These are phyloP conservation scores for Macadamia integrifolia DNA, from an alignment of 164 flowering plant species.

Conservation along the genomic window DNA sequence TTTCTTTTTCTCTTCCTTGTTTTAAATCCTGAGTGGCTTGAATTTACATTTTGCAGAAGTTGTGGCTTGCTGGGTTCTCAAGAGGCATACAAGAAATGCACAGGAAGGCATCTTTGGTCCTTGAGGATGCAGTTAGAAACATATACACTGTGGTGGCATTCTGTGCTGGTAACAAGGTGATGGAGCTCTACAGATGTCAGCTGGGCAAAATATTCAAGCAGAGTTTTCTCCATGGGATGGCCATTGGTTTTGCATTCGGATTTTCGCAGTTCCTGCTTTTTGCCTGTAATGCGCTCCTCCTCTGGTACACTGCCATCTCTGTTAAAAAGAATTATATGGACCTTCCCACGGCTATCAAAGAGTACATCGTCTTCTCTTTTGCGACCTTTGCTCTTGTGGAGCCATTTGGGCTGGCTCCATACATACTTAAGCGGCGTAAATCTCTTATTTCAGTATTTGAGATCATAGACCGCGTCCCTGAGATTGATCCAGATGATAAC, in stretches of 20 bases:
- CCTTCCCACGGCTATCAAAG: conserved; percentile 74
- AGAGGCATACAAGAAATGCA: conserved; percentile 99
- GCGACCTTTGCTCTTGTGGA: conserved; percentile 97
- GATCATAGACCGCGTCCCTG: conserved; percentile 85
- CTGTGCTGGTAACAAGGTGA: conserved; percentile 93
- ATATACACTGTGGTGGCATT: conserved; percentile 97
- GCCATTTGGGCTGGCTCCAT: conserved; percentile 97
- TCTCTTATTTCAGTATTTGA: conserved; percentile 88
- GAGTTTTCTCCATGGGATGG: conserved; percentile 88
- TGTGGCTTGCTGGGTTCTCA: conserved; percentile 99
- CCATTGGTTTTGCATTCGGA: conserved; percentile 89
- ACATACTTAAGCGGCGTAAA: conserved; percentile 81
- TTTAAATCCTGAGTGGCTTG: conserved; percentile 1
- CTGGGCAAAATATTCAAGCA: conserved; percentile 63
- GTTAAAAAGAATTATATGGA: conserved; percentile 39
- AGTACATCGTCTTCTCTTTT: conserved; percentile 92
- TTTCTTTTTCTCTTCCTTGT: not conserved
- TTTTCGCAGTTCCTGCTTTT: conserved; percentile 96
- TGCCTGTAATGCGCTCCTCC: conserved; percentile 93
- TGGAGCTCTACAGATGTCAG: conserved; percentile 86
- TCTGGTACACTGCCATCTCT: conserved; percentile 79
- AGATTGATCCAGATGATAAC: conserved; percentile 84
- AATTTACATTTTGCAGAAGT: conserved; percentile 52
- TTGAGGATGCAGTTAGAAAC: conserved; percentile 97
- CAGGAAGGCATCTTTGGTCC: conserved; percentile 89